These are phyloP conservation scores for Dothistroma pini DNA, from an alignment of 2,329 filamentous ascomycete species.

Conservation along the genomic window DNA sequence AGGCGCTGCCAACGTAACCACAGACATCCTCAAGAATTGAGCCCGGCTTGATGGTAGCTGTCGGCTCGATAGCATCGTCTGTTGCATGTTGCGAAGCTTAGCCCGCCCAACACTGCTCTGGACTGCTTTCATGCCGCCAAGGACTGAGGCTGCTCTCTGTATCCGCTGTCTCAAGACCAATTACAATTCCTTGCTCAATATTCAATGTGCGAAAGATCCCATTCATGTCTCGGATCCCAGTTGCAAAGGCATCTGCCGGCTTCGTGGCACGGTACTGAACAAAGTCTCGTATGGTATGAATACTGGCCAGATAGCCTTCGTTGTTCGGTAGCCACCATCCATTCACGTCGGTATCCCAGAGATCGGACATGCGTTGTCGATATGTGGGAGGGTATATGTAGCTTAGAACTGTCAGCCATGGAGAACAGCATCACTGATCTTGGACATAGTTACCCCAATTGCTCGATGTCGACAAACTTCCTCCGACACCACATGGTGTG, in stretches of 20 bases:
- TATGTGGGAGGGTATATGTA: conserved; percentile 78
- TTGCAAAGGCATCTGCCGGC: conserved; percentile 25
- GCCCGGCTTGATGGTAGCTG: neutral
- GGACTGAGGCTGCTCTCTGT: conserved; percentile 22
- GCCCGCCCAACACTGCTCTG: conserved; percentile 17
- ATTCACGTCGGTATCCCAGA: conserved; percentile 69
- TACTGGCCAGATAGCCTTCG: conserved; percentile 68
- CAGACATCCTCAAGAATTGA: neutral
- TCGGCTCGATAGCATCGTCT: neutral
- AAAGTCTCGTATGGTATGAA: conserved; percentile 74
- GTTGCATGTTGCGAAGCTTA: neutral
- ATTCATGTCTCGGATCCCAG: conserved; percentile 34
- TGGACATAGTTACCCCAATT: conserved; percentile 61
- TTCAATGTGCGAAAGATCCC: conserved; percentile 40
- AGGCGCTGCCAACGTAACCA: neutral
- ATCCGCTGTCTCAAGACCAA: conserved; percentile 19
- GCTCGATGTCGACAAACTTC: conserved; percentile 75
- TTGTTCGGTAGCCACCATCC: conserved; percentile 89
- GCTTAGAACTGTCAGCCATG: conserved; percentile 45
- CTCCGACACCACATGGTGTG: conserved; percentile 75
- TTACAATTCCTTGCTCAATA: conserved; percentile 23
- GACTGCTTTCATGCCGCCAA: conserved; percentile 22
- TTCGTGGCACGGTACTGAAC: conserved; percentile 46
- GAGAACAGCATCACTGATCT: neutral
- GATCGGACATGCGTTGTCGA: conserved; percentile 68